Conservation (phyloP, 2,329 filamentous ascomycete genomes). For the Phyllosticta citrichinensis region DNA sequence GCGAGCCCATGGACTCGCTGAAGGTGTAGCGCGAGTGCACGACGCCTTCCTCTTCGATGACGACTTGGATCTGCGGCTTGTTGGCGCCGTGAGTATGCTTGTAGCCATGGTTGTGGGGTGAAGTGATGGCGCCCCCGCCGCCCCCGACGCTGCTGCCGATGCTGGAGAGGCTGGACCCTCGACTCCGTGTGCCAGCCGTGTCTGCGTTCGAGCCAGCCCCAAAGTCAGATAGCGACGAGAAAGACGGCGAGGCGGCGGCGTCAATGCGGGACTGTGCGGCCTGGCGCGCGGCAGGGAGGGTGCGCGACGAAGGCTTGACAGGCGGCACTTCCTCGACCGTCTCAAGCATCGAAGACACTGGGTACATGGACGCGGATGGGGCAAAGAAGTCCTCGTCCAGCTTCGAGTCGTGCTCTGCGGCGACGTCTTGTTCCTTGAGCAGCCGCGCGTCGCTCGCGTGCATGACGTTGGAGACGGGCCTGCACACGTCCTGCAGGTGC, state of each 20-base stretch:
- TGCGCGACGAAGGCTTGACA: background rate
- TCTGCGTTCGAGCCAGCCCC: background rate
- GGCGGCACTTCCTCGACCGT: background rate
- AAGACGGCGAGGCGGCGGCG: background rate
- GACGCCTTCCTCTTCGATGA: slow-evolving; percentile 42
- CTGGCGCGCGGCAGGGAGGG: background rate
- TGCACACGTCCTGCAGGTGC: slow-evolving; percentile 58
- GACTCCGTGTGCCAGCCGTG: slow-evolving; percentile 3
- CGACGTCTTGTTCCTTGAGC: background rate
- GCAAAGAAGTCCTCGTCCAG: background rate
- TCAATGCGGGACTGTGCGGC: background rate
- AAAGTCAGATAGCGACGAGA: background rate
- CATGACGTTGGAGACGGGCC: slow-evolving; percentile 47
- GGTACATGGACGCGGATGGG: background rate
- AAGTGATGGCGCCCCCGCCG: background rate
- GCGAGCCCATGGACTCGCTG: slow-evolving; percentile 49
- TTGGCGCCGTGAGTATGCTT: slow-evolving; percentile 35
- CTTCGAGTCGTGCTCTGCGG: slow-evolving; percentile 11
- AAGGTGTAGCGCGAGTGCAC: slow-evolving; percentile 31
- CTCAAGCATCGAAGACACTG: background rate
- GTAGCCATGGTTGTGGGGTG: background rate
- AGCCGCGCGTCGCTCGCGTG: slow-evolving; percentile 10
- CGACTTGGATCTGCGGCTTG: slow-evolving; percentile 51
- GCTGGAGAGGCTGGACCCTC: background rate
- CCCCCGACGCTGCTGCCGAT: background rate